These are phyloP conservation scores for maize (Zea mays) DNA, from an alignment of 176 grass and related monocot genomes.

Conservation along the genomic window Zm-B73-REFERENCE-NAM-5.0 NC_050097.1:87243501-87244000, in stretches of 20 bases:
- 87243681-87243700: slow-evolving; percentile 49
- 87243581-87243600: too few species aligned
- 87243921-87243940: slow-evolving; percentile 94
- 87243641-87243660: too few species aligned
- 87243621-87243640: too few species aligned
- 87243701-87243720: slow-evolving; percentile 88
- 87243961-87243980: slow-evolving; percentile 23
- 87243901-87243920: slow-evolving; percentile 79
- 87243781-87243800: slow-evolving; percentile 22
- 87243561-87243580: too few species aligned
- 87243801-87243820: neutral
- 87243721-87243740: slow-evolving; percentile 83
- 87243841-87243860: neutral
- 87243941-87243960: slow-evolving; percentile 31
- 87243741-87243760: slow-evolving; percentile 91
- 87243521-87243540: too few species aligned
- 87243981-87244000: neutral
- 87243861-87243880: slow-evolving; percentile 76
- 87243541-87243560: too few species aligned
- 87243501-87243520: too few species aligned
- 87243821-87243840: slow-evolving; percentile 9
- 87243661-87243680: neutral
- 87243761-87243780: slow-evolving; percentile 85
- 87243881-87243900: slow-evolving; percentile 94
- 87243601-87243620: too few species aligned